phyloP scores from a whole-genome alignment of 2,329 filamentous ascomycete species.

The Trichoderma cornu-damae region DNA sequence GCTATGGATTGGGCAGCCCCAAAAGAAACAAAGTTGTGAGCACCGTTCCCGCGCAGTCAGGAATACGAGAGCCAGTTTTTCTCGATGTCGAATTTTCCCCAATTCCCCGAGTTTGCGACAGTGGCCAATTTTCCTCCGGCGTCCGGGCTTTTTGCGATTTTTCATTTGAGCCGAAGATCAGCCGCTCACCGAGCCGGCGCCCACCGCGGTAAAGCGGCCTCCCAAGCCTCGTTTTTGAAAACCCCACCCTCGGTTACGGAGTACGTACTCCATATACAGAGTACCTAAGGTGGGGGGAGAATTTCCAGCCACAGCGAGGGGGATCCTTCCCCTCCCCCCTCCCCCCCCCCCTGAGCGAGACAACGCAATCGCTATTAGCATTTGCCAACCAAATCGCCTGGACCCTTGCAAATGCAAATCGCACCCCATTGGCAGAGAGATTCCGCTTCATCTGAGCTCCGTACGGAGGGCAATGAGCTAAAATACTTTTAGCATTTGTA shows the following conservation, averaged over 20 bases:
- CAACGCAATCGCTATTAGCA: slow-evolving; percentile 8
- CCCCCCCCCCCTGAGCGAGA: slow-evolving; percentile 6
- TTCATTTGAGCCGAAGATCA: slow-evolving; percentile 27
- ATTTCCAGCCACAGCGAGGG: slow-evolving; percentile 5
- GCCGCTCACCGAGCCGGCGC: slow-evolving; percentile 22
- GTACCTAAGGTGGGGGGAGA: too few relatives aligned
- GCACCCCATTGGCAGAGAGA: slow-evolving; percentile 12
- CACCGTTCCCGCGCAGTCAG: slow-evolving; percentile 3
- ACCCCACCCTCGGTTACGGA: background rate
- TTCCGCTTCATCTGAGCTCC: background rate
- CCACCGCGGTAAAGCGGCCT: slow-evolving; percentile 15
- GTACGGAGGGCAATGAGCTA: slow-evolving; percentile 1
- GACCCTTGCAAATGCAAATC: background rate
- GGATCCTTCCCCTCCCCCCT: too few relatives aligned
- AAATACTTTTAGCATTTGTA: slow-evolving; percentile 8
- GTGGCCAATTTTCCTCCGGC: slow-evolving; percentile 20
- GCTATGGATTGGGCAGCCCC: background rate
- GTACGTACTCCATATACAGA: background rate
- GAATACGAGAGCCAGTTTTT: background rate
- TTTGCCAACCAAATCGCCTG: background rate
- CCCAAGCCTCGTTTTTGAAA: background rate
- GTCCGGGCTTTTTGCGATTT: slow-evolving; percentile 24
- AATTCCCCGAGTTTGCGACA: slow-evolving; percentile 20
- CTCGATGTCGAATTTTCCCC: slow-evolving; percentile 23
- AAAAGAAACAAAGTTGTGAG: background rate